Base-by-base conservation (phyloP, 2,329 filamentous ascomycete species). In the Arthrocladium fulminans region DNA sequence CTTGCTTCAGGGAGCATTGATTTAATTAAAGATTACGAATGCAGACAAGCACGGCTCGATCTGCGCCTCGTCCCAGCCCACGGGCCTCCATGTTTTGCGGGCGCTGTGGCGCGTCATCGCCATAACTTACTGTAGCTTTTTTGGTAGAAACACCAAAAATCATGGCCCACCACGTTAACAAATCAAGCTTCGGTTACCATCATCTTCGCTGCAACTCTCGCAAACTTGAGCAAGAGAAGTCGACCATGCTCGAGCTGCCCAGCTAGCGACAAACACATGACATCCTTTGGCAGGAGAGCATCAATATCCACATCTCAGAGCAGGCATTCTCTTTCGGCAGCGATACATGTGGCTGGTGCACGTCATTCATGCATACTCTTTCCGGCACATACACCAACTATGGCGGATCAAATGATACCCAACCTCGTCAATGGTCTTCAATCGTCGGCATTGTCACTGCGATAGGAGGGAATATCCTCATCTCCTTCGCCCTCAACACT, bases 381-480 rank as follows among this genome's bases (percentile, higher is more conserved):
- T n/a, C 32, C 32, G 17, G 17, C 13, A 7, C 32, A 35, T 15
- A 35, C 17, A 15, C 6, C n/a, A 35, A 15, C 32, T 35, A 35
- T 35, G 32, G 7, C 32, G 32, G 32, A 20, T 27, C 25, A 25
- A 65, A 15, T 35, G 32, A 15, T 35, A n/a, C 32, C 13, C 32
- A 35, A 15, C 32, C 32, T 35, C 41, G 17, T 3, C 41, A 44
- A 64, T 97, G 90, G 89, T 94, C 88, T 40, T 94, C 88, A 22
- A 73, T 97, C 47, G 97, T 98, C 62, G 92, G 92, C 59, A 96
- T 98, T 61, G 69, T 90, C 47, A 94, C 89, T 2, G 89, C 92
- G 44, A 94, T 98, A 60, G 77, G 84, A 45, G 92, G 92, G 48
- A 98, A 98, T 61, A 73, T 96, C 27, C 76, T 98, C 46, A 97